Conservation (phyloP, 305 asterid species). For the Withania somnifera region DNA sequence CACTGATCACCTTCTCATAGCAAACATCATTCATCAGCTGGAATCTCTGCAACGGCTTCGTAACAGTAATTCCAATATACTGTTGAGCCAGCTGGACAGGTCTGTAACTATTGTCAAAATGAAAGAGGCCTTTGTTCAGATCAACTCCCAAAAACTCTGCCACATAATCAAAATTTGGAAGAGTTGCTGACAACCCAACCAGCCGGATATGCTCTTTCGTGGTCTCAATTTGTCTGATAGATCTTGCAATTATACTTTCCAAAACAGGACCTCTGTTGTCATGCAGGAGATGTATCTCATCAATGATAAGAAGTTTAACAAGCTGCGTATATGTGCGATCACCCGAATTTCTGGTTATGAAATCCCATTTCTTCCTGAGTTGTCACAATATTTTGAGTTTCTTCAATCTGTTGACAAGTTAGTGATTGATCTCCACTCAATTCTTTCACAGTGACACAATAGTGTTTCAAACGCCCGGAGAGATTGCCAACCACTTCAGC, state of each 20-base stretch:
- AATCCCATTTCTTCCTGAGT: slow-evolving; percentile 99
- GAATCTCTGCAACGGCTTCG: slow-evolving; percentile 91
- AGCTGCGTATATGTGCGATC: slow-evolving; percentile 93
- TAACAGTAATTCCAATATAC: slow-evolving; percentile 79
- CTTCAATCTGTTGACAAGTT: slow-evolving; percentile 93
- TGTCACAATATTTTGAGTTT: slow-evolving; percentile 88
- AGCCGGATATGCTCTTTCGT: slow-evolving; percentile 80
- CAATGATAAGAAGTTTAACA: slow-evolving; percentile 81
- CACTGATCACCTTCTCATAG: slow-evolving; percentile 72
- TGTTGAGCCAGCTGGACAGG: slow-evolving; percentile 95
- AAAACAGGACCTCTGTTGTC: slow-evolving; percentile 95
- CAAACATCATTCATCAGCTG: slow-evolving; percentile 94
- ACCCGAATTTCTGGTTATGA: slow-evolving; percentile 92
- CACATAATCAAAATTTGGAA: slow-evolving; percentile 83
- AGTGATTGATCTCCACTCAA: slow-evolving; percentile 88
- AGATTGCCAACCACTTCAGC: slow-evolving; percentile 92
- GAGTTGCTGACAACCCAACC: slow-evolving; percentile 92
- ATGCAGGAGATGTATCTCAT: slow-evolving; percentile 91
- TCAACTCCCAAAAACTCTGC: slow-evolving; percentile 72
- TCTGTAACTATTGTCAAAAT: slow-evolving; percentile 87
- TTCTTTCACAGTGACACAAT: slow-evolving; percentile 78
- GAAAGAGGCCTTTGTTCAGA: slow-evolving; percentile 68
- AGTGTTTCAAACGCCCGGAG: slow-evolving; percentile 66
- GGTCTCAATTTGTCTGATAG: slow-evolving; percentile 87
- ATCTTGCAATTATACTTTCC: slow-evolving; percentile 86